Percentiles rank a stretch among this genome's conserved stretches.
Evolutionary conservation across 495 filamentous ascomycete species (phyloP).

Genomic region (Pyrenula massariospora): DNA sequence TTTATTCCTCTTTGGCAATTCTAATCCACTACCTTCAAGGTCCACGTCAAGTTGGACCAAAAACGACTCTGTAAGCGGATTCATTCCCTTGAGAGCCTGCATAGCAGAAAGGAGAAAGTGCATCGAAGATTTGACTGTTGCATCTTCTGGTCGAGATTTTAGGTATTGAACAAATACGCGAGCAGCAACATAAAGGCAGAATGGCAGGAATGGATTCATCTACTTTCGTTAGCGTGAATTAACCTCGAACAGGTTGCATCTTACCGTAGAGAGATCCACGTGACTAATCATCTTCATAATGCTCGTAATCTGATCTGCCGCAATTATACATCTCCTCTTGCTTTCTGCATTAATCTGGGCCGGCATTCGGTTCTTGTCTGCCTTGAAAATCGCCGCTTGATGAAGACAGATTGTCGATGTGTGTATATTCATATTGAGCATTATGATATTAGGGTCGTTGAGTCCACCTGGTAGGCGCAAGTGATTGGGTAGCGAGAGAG

Average conservation of each 20-base stretch:
- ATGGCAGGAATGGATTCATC: slow-evolving; percentile 96
- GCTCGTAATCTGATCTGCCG: slow-evolving; percentile 87
- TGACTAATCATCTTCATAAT: slow-evolving; percentile 95
- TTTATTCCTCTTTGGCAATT: slow-evolving; percentile 2
- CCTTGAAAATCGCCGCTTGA: slow-evolving; percentile 95
- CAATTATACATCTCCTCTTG: slow-evolving; percentile 84
- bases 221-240: slow-evolving; percentile 25
- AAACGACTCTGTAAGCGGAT: slow-evolving; percentile 91
- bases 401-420: slow-evolving; percentile 95
- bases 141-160: slow-evolving; percentile 77
- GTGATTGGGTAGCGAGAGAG: slow-evolving; percentile 70
- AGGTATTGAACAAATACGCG: slow-evolving; percentile 93
- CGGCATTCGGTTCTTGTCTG: slow-evolving; percentile 77
- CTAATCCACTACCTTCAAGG: slow-evolving; percentile 51
- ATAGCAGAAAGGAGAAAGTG: slow-evolving; percentile 85
- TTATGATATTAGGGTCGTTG: slow-evolving; percentile 75
- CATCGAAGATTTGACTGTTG: slow-evolving; percentile 68
- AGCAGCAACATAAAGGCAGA: slow-evolving; percentile 89
- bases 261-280: slow-evolving; percentile 71
- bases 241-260: slow-evolving; percentile 11
- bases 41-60: slow-evolving; percentile 89
- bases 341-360: slow-evolving; percentile 72
- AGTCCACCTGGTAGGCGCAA: slow-evolving; percentile 72
- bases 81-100: slow-evolving; percentile 75
- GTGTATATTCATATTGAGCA: slow-evolving; percentile 93